Base-by-base conservation (phyloP, 2,329 filamentous ascomycete genomes). In the Trichoderma pleuroti region DNA sequence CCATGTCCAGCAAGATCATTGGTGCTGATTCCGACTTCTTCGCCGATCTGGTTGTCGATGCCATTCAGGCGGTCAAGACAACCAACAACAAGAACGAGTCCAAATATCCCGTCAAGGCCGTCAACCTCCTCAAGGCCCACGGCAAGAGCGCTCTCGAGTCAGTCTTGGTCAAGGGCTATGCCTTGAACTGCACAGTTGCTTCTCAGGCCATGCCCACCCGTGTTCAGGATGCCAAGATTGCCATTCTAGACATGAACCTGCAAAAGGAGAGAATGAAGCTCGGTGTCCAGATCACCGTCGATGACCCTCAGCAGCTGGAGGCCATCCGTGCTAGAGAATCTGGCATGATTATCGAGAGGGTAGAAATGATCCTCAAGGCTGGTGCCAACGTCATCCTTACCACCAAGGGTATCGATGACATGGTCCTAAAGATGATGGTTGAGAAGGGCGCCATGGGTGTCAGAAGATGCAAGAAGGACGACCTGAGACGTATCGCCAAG, bases 251-350 rank as follows among this genome's bases (percentile, higher is more conserved):
- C 81, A 98, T 99, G 89, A 99, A 99, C 83, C 82, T 99, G 77
- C 95, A 98, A 80, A 99, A 99, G 86, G 95, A 98, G 86, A 89
- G 95, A 76, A 98, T 99, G 96, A 98, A 99, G 88, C 86, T 99
- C 71, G 96, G 96, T 75, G 96, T 99, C 72, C 95, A 99, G 82
- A 97, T 99, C 78, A 98, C 96, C 14, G 92, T 99, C 74, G 96
- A 99, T 76, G 96, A 99, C 80, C 96, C 96, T 62, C 91, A 97
- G 80, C 96, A 99, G 82, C 87, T 99, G 64, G 96, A 99, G 86
- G 94, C 98, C 87, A 99, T 99, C 77, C 90, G 96, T 72, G 91
- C 96, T 77, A 90, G 96, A 68, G 96, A 99, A 82, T 89, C 94
- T 21, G 93, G 93, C 76, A 97, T 99, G 84, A 89, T 99, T 60